Base-by-base conservation (phyloP, 169 alveolate genomes). In the Eimeria praecox region DNA sequence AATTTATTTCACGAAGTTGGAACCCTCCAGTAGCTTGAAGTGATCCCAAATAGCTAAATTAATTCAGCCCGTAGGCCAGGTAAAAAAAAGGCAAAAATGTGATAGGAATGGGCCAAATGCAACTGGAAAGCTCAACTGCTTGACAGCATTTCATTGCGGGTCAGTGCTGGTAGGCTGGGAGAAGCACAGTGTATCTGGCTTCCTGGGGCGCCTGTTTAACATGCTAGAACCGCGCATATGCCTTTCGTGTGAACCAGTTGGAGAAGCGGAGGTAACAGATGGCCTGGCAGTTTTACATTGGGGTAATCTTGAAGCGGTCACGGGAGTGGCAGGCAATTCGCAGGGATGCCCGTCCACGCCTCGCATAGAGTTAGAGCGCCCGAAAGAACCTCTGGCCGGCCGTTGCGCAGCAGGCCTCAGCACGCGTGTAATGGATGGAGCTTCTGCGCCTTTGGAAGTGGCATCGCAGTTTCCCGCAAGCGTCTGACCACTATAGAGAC, bases 321-420 rank as follows among this genome's bases (percentile, higher is more conserved):
- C 64, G 30, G 93, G 93, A 62, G 83, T 87, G 80, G 35, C 20
- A 35, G 93, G 93, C 52, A 62, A 59, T 46, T 87, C 93, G 35
- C 93, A 35, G 46, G 40, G 38, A 46, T 85, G 92, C 22, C 83
- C 82, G n/a, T 54, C 93, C 59, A 16, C 49, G 42, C 62, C 93
- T 42, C 80, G 52, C 93, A 87, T 40, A n/a, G 93, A 87, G 64
- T 46, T 62, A 16, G 93, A 62, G 42, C 93, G 93, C 93, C 82
- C 93, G 73, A 30, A 10, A 40, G 93, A 87, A 46, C 93, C 93
- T 24, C 42, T 27, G 27, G 82, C 56, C n/a, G 40, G 93, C 62
- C 82, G 56, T 52, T 87, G 93, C 82, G 44, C 64, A 62, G 42
- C 93, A 62, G 80, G 82, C 59, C 93, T 33, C 33, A 42, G 1